Percentiles rank a stretch among this genome's conserved stretches.
phyloP scores from a whole-genome alignment of 108 stramenopile species.

The Skeletonema menzelii region DNA sequence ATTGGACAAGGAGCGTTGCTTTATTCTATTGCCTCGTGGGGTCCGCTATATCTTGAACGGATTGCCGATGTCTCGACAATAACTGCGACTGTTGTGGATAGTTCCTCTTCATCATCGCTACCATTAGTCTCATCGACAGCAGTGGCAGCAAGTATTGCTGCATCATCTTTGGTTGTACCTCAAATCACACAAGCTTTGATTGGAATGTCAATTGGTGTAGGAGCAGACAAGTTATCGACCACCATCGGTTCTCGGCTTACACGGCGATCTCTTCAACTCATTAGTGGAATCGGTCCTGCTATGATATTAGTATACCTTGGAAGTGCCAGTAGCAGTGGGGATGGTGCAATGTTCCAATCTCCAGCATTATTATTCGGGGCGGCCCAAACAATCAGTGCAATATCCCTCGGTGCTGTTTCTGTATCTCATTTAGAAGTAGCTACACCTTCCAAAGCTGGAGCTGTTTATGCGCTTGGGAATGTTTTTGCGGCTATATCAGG shows the following conservation, averaged over 20 bases:
- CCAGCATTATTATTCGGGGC: conserved; percentile 33
- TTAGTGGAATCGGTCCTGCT: conserved; percentile 31
- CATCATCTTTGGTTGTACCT: conserved; percentile 30
- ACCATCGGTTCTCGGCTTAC: conserved; percentile 21
- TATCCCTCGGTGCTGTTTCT: conserved; percentile 41
- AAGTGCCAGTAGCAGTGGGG: background rate
- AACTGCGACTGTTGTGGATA: background rate
- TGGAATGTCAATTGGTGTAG: conserved; percentile 24
- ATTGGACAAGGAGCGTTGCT: conserved; percentile 40
- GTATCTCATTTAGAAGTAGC: conserved; percentile 45
- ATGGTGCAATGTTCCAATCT: background rate
- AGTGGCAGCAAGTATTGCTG: conserved; percentile 27
- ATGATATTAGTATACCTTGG: conserved; percentile 15
- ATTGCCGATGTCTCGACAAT: background rate
- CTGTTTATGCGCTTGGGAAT: conserved; percentile 46
- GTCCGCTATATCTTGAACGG: conserved; percentile 45
- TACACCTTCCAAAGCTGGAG: conserved; percentile 26
- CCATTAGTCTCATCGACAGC: conserved; percentile 16
- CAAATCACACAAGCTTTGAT: conserved; percentile 41
- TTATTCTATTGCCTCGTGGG: conserved; percentile 40
- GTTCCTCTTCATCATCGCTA: background rate
- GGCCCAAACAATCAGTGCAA: conserved; percentile 45
- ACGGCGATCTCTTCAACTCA: conserved; percentile 21
- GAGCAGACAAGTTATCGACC: conserved; percentile 27
- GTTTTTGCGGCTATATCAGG: conserved; percentile 38